Evolutionary conservation across 345 rosid species (phyloP).

Genomic region (Brassica carinata): DNA sequence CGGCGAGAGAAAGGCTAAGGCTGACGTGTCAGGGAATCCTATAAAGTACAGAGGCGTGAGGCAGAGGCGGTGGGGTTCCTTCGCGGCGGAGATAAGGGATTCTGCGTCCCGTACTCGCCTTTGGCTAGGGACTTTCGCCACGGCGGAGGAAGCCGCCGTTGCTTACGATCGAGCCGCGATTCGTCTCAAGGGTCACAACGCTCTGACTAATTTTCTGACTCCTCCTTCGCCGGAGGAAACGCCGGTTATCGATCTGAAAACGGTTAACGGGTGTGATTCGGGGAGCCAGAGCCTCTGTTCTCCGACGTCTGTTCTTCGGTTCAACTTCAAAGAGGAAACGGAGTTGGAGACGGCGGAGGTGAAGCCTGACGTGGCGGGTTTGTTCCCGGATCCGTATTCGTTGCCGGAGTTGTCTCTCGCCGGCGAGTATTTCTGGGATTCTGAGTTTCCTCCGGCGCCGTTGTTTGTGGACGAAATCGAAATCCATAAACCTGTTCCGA

Average conservation of each 20-base stretch:
- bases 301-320: conserved; percentile 83
- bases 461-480: conserved; percentile 53
- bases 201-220: conserved; percentile 52
- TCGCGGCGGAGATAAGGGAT: conserved; percentile 96
- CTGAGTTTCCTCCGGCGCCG: conserved; percentile 45
- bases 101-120: conserved; percentile 67
- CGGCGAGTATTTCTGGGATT: conserved; percentile 42
- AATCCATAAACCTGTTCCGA: neutral
- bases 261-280: conserved; percentile 47
- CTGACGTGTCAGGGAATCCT: neutral
- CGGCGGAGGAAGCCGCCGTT: conserved; percentile 81
- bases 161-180: conserved; percentile 76
- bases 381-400: conserved; percentile 41
- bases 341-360: conserved; percentile 13
- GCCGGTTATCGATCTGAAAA: conserved; percentile 39
- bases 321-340: conserved; percentile 39
- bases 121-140: conserved; percentile 87
- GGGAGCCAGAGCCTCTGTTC: conserved; percentile 48
- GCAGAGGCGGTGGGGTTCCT: conserved; percentile 83
- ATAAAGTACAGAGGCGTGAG: conserved; percentile 57
- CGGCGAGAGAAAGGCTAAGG: neutral
- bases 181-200: conserved; percentile 57
- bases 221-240: conserved; percentile 31
- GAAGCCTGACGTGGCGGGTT: neutral
- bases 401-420: conserved; percentile 34